A percentile compares a stretch with the other conserved stretches of the same genome.
Conservation (phyloP, 768 basidiomycete species). For the Rhizopogon sp. region DNA sequence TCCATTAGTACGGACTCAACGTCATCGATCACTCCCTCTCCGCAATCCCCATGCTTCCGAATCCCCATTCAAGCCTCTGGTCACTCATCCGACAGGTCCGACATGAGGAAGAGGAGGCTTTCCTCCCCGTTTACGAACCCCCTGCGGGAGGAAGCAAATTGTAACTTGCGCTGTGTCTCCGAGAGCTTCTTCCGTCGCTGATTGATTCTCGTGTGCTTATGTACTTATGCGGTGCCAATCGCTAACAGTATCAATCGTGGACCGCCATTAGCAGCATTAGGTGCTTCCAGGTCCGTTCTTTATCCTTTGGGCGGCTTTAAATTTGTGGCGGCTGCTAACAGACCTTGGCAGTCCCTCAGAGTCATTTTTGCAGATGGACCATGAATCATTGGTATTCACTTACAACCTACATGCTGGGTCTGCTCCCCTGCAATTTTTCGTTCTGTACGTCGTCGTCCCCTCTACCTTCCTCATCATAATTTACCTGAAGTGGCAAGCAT, state of each 20-base stretch:
- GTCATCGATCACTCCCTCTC: neutral
- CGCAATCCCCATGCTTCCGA: neutral
- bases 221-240: neutral
- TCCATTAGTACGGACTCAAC: neutral
- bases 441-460: conserved; percentile 37
- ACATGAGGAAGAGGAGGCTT: conserved; percentile 8
- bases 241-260: conserved; percentile 2
- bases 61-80: conserved; percentile 12
- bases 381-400: conserved; percentile 32
- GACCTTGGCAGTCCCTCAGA: conserved; percentile 6
- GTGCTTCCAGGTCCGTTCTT: conserved; percentile 8
- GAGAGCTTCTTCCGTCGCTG: conserved; percentile 4
- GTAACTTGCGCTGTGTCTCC: conserved; percentile 7
- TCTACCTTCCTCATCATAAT: conserved; percentile 20
- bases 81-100: conserved; percentile 10
- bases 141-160: neutral
- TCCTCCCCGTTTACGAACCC: conserved; percentile 19
- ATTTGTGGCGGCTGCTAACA: conserved; percentile 6
- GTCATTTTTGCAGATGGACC: conserved; percentile 21
- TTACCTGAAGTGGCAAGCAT: conserved; percentile 18
- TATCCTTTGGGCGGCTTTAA: neutral
- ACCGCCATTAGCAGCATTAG: conserved; percentile 9
- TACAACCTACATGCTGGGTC: conserved; percentile 42
- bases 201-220: conserved; percentile 1
- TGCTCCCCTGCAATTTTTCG: conserved; percentile 43